Conservation (phyloP, 78 protist genomes). For the Guillardia theta region DNA sequence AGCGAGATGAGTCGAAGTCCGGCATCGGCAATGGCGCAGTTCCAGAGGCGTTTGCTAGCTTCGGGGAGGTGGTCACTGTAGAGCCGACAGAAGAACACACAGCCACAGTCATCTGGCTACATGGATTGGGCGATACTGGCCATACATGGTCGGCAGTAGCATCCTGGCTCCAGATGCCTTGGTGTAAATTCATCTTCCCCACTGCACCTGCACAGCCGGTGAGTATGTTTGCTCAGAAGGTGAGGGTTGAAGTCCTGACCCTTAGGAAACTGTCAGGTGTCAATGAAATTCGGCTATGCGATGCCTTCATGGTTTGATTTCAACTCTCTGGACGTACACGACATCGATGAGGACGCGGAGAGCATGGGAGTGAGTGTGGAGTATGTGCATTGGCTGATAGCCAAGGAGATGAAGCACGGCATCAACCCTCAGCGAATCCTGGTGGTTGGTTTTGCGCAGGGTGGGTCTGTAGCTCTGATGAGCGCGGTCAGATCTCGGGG, state of each 20-base stretch:
- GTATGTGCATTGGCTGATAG: not conserved
- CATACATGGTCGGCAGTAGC: slow-evolving; percentile 40
- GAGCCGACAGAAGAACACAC: not conserved
- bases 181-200: not conserved
- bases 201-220: not conserved
- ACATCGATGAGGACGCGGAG: not conserved
- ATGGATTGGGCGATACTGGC: slow-evolving; percentile 18
- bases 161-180: slow-evolving; percentile 5
- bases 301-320: slow-evolving; percentile 34
- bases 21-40: too few relatives aligned
- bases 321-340: not conserved
- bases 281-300: not conserved
- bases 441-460: not conserved
- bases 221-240: too few relatives aligned
- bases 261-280: not conserved
- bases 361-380: not conserved
- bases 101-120: slow-evolving; percentile 17
- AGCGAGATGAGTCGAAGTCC: not conserved
- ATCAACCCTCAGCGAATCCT: not conserved
- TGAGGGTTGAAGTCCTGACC: too few relatives aligned
- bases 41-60: too few relatives aligned
- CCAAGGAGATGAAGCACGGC: not conserved
- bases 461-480: not conserved
- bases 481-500: too few relatives aligned
- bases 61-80: slow-evolving; percentile 9